phyloP scores from a whole-genome alignment of 768 basidiomycete genomes.

The Psilocybe sp. region DNA sequence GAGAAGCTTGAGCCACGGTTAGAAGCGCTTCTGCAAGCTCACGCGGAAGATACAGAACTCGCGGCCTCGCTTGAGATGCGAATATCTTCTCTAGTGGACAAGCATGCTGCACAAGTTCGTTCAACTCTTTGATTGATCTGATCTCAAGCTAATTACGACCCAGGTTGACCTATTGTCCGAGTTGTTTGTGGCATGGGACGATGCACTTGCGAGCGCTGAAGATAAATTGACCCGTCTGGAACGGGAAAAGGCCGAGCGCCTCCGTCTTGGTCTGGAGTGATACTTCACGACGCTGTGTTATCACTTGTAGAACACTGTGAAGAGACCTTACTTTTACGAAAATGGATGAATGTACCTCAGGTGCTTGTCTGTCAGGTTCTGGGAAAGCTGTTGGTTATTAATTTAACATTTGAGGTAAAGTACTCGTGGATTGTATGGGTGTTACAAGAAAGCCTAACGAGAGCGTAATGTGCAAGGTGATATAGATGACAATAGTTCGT shows the following conservation, averaged over 20 bases:
- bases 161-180: conserved; percentile 83
- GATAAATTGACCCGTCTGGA: conserved; percentile 56
- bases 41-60: conserved; percentile 56
- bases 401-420: no score
- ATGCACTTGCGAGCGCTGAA: conserved; percentile 67
- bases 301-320: no score
- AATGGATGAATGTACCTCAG: no score
- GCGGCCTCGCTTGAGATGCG: conserved; percentile 63
- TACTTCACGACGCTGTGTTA: not conserved
- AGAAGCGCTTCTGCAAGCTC: conserved; percentile 50
- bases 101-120: conserved; percentile 68
- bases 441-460: no score
- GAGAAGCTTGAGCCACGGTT: conserved; percentile 69
- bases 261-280: conserved; percentile 57
- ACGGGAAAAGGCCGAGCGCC: conserved; percentile 56
- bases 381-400: no score
- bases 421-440: no score
- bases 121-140: not conserved
- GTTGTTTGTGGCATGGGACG: conserved; percentile 84
- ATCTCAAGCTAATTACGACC: not conserved
- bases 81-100: conserved; percentile 62
- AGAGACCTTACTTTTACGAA: no score
- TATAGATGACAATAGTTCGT: no score
- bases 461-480: no score
- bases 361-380: no score